Percentiles rank a stretch among this genome's conserved stretches.
Evolutionary conservation across 345 rosid genomes (phyloP).

Genomic region (Raphanus sativus): DNA sequence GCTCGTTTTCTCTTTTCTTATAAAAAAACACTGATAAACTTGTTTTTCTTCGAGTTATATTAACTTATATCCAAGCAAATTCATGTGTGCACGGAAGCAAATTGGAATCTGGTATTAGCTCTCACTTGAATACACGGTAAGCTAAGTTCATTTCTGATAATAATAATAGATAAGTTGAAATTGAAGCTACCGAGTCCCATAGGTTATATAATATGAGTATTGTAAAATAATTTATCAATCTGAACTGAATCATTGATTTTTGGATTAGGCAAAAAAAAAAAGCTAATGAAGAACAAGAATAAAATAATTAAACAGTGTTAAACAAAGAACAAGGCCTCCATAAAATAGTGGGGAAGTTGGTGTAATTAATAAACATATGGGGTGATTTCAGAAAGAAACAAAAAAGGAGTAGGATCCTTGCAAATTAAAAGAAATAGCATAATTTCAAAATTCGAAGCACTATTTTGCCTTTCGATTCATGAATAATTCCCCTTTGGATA

Average conservation of each 20-base stretch:
- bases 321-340: no score
- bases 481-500: slow-evolving; percentile 5
- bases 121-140: not conserved
- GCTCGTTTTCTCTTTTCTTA: not conserved
- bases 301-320: not conserved
- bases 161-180: not conserved
- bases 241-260: not conserved
- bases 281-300: not conserved
- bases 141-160: not conserved
- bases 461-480: not conserved
- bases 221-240: not conserved
- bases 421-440: not conserved
- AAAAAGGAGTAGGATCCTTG: not conserved
- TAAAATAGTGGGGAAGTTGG: not conserved
- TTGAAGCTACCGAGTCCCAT: not conserved
- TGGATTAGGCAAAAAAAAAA: not conserved
- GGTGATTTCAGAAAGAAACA: slow-evolving; percentile 7
- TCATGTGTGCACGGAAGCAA: not conserved
- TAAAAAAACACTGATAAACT: not conserved
- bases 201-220: not conserved
- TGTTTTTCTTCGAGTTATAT: not conserved
- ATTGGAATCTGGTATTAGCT: not conserved
- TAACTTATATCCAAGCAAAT: not conserved
- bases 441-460: slow-evolving; percentile 28
- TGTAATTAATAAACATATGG: not conserved